These are phyloP conservation scores for Metarhizium brunneum DNA, from an alignment of 2,329 filamentous ascomycete genomes.

Conservation along the genomic window DNA sequence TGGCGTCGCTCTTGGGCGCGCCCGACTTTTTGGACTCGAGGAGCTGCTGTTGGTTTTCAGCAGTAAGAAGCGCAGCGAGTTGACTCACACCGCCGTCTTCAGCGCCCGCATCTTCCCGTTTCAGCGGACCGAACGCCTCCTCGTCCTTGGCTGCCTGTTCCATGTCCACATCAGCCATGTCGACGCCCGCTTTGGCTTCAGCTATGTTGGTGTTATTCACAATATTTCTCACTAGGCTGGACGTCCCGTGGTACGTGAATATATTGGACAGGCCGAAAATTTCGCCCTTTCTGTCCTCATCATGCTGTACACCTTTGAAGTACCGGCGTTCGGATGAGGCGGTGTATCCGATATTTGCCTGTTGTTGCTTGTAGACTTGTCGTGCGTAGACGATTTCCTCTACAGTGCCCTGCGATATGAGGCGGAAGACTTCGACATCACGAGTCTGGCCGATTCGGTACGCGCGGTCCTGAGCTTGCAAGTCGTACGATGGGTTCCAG, in stretches of 20 bases:
- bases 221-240: slow-evolving; percentile 81
- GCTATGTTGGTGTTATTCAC: slow-evolving; percentile 98
- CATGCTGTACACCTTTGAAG: slow-evolving; percentile 88
- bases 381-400: slow-evolving; percentile 96
- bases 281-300: slow-evolving; percentile 75
- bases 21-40: slow-evolving; percentile 24
- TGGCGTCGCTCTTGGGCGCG: slow-evolving; percentile 54
- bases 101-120: slow-evolving; percentile 40
- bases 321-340: slow-evolving; percentile 88
- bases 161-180: slow-evolving; percentile 67
- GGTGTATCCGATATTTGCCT: slow-evolving; percentile 94
- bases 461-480: slow-evolving; percentile 92
- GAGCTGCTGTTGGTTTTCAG: slow-evolving; percentile 34
- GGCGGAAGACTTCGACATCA: slow-evolving; percentile 90
- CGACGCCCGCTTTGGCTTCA: slow-evolving; percentile 78
- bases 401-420: slow-evolving; percentile 85
- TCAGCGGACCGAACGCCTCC: slow-evolving; percentile 31
- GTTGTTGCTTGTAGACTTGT: slow-evolving; percentile 98
- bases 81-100: slow-evolving; percentile 64
- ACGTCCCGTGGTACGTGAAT: slow-evolving; percentile 71
- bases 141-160: slow-evolving; percentile 49
- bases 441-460: slow-evolving; percentile 90
- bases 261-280: slow-evolving; percentile 88
- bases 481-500: slow-evolving; percentile 92
- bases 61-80: slow-evolving; percentile 47